Evolutionary conservation across 768 basidiomycete genomes (phyloP).

Genomic region (Mycena chlorophos): DNA sequence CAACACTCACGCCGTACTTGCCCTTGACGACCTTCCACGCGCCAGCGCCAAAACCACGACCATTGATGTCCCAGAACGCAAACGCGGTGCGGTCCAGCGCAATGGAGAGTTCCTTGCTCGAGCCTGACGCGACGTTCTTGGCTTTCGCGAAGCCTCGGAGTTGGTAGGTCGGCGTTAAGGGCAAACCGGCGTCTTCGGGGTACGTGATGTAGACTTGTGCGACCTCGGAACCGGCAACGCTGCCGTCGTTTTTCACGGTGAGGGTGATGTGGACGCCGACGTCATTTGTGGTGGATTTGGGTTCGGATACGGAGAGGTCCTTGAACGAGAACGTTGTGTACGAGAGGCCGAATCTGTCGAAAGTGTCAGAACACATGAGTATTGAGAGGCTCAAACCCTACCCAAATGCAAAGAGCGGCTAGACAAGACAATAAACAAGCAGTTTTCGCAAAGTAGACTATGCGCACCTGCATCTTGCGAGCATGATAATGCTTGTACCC

Average conservation of each 20-base stretch:
- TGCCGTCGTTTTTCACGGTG: constrained; percentile 57
- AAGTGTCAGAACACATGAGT: constrained; percentile 5
- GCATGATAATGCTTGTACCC: constrained; percentile 72
- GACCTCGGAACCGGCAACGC: constrained; percentile 56
- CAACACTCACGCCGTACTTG: constrained; percentile 49
- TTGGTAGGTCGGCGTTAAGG: constrained; percentile 58
- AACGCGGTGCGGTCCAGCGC: constrained; percentile 67
- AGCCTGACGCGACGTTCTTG: constrained; percentile 48
- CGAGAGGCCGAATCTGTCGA: constrained; percentile 64
- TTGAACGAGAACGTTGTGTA: constrained; percentile 70
- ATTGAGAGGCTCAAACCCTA: constrained; percentile 31
- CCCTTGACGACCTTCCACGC: constrained; percentile 56
- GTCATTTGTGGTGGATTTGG: constrained; percentile 25
- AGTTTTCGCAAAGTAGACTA: neutral
- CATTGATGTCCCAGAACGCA: constrained; percentile 56
- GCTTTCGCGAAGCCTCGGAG: constrained; percentile 69
- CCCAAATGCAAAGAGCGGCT: constrained; percentile 70
- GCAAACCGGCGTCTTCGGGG: constrained; percentile 42
- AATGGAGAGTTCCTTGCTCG: constrained; percentile 41
- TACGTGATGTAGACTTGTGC: constrained; percentile 65
- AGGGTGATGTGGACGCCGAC: constrained; percentile 43
- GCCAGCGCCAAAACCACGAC: too few relatives aligned
- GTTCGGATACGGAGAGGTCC: constrained; percentile 41
- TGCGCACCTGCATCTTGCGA: constrained; percentile 34
- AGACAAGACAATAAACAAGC: neutral